These are phyloP conservation scores for Macrolepiota dolichaula DNA, from an alignment of 768 basidiomycete species.

Conservation along the genomic window DNA sequence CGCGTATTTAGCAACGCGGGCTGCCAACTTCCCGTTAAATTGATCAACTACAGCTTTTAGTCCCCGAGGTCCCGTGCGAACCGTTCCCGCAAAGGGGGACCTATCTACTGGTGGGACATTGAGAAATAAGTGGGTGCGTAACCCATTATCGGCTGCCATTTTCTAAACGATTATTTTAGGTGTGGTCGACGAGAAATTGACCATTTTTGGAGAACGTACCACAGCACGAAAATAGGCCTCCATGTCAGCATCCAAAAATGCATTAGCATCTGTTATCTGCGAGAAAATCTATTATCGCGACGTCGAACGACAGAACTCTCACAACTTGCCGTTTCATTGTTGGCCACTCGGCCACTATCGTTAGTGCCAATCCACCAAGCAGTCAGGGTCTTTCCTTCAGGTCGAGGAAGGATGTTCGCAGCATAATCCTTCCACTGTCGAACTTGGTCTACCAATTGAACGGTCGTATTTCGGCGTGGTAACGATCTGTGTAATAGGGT, in stretches of 20 bases:
- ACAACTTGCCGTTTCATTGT: not conserved
- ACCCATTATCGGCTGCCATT: not conserved
- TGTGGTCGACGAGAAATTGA: not conserved
- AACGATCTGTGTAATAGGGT: not conserved
- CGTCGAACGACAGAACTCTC: not conserved
- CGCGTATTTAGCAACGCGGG: not conserved
- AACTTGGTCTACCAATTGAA: constrained; percentile 3
- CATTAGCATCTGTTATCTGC: not conserved
- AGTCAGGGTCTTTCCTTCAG: not conserved
- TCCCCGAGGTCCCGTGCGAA: not conserved
- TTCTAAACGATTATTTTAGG: not conserved
- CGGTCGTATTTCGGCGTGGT: not conserved
- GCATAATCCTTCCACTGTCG: constrained; percentile 4
- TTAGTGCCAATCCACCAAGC: constrained; percentile 4
- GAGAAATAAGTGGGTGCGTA: constrained; percentile 2
- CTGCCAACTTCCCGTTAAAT: not conserved
- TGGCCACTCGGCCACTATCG: not conserved
- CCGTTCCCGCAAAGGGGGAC: not conserved
- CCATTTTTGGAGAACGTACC: not conserved
- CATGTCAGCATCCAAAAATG: not conserved
- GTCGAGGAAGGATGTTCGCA: not conserved
- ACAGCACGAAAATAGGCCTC: constrained; percentile 3
- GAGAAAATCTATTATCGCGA: not conserved
- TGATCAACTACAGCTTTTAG: not conserved
- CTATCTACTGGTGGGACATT: not conserved